phyloP scores from a whole-genome alignment of 768 basidiomycete species.

The Fistulinella prunicolor region DNA sequence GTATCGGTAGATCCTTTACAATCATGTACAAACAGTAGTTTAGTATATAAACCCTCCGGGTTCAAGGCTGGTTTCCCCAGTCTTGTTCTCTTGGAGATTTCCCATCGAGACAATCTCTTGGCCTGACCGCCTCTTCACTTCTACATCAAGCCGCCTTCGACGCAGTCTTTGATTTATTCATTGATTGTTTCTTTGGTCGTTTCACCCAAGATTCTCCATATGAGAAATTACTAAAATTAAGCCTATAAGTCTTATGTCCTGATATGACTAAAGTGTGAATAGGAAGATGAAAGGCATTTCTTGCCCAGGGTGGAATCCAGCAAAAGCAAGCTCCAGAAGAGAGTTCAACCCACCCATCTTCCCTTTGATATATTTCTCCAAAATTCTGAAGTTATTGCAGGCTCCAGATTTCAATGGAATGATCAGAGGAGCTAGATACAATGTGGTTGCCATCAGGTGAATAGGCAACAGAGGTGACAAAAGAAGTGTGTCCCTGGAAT shows the following conservation, averaged over 20 bases:
- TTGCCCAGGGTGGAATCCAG: slow-evolving; percentile 20
- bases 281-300: slow-evolving; percentile 17
- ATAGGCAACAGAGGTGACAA: slow-evolving; percentile 12
- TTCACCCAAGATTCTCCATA: slow-evolving; percentile 24
- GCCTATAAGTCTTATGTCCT: slow-evolving; percentile 4
- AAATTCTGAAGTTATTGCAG: too few relatives aligned
- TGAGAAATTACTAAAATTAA: slow-evolving; percentile 10
- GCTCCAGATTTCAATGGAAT: slow-evolving; percentile 16
- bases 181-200: too few relatives aligned
- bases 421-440: too few relatives aligned
- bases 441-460: slow-evolving; percentile 18
- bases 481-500: slow-evolving; percentile 19
- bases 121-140: too few relatives aligned
- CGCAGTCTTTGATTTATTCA: too few relatives aligned
- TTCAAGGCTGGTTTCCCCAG: too few relatives aligned
- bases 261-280: slow-evolving; percentile 14
- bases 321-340: slow-evolving; percentile 6
- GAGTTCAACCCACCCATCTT: slow-evolving; percentile 18
- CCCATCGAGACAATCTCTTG: too few relatives aligned
- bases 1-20: too few relatives aligned
- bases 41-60: too few relatives aligned
- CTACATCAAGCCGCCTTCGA: too few relatives aligned
- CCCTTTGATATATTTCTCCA: slow-evolving; percentile 5
- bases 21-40: too few relatives aligned
- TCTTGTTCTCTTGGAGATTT: too few relatives aligned